phyloP scores from a whole-genome alignment of 192 early-diverging fungal species.

The Backusella liffmaniae region DNA sequence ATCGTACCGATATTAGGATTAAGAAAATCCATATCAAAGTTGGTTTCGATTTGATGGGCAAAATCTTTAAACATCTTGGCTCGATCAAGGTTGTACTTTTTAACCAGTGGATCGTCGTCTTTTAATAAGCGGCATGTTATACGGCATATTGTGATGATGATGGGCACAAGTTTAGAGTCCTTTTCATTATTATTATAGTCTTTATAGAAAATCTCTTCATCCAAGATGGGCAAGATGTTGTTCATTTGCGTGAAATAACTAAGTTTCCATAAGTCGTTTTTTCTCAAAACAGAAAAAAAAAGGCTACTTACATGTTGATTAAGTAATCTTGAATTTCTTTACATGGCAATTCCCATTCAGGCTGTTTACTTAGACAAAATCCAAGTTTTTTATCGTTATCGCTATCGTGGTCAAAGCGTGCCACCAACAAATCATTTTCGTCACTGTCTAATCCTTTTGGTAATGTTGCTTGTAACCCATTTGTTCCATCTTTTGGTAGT shows the following conservation, averaged over 20 bases:
- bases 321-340: slow-evolving; percentile 22
- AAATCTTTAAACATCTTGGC: slow-evolving; percentile 9
- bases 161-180: neutral
- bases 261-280: no score
- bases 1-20: slow-evolving; percentile 26
- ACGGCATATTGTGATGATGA: neutral
- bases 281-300: neutral
- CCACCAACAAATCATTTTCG: slow-evolving; percentile 16
- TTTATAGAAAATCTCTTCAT: slow-evolving; percentile 4
- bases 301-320: slow-evolving; percentile 23
- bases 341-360: slow-evolving; percentile 21
- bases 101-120: slow-evolving; percentile 6
- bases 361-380: neutral
- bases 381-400: neutral
- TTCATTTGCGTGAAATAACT: slow-evolving; percentile 2
- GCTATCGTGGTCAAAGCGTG: neutral
- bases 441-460: slow-evolving; percentile 7
- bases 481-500: neutral
- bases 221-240: slow-evolving; percentile 4
- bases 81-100: slow-evolving; percentile 5
- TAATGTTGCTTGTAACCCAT: neutral
- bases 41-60: neutral
- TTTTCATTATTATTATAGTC: neutral
- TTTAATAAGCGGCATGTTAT: slow-evolving; percentile 12
- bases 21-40: slow-evolving; percentile 24